Evolutionary conservation across 371 early-diverging fungal species (phyloP).

Genomic region (Homolaphlyctis polyrhiza): DNA sequence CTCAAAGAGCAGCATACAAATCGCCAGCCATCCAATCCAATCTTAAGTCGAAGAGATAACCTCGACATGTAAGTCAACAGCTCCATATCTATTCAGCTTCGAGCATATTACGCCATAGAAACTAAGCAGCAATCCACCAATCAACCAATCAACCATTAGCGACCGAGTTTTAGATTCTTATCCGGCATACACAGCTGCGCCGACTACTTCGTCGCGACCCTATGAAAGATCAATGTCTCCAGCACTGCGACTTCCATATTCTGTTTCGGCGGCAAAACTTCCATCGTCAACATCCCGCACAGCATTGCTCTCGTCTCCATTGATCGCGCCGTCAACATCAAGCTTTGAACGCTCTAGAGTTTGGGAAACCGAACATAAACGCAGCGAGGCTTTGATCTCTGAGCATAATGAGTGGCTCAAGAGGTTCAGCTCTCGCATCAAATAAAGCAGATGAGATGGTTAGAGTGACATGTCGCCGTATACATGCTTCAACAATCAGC

Average conservation of each 20-base stretch:
- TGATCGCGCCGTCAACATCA: not conserved
- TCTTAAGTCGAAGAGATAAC: not conserved
- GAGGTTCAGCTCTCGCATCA: slow-evolving; percentile 8
- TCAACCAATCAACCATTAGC: not conserved
- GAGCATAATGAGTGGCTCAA: slow-evolving; percentile 34
- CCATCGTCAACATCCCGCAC: too few species aligned
- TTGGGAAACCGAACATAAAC: slow-evolving; percentile 25
- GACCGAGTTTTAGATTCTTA: not conserved
- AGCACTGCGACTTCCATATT: too few species aligned
- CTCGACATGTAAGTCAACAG: not conserved
- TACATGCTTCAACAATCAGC: not conserved
- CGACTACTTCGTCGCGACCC: not conserved
- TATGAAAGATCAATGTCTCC: not conserved
- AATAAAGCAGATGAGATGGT: not conserved
- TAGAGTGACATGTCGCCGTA: not conserved
- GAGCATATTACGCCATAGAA: not conserved
- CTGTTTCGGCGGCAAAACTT: too few species aligned
- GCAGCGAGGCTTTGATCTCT: slow-evolving; percentile 18
- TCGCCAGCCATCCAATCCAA: slow-evolving; percentile 3
- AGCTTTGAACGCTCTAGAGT: slow-evolving; percentile 5
- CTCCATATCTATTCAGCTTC: not conserved
- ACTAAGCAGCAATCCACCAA: not conserved
- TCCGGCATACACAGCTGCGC: not conserved
- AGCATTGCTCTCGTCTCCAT: not conserved
- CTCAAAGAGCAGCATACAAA: slow-evolving; percentile 9